Evolutionary conservation across 345 rosid species (phyloP).

Genomic region (Lepidium sativum): DNA sequence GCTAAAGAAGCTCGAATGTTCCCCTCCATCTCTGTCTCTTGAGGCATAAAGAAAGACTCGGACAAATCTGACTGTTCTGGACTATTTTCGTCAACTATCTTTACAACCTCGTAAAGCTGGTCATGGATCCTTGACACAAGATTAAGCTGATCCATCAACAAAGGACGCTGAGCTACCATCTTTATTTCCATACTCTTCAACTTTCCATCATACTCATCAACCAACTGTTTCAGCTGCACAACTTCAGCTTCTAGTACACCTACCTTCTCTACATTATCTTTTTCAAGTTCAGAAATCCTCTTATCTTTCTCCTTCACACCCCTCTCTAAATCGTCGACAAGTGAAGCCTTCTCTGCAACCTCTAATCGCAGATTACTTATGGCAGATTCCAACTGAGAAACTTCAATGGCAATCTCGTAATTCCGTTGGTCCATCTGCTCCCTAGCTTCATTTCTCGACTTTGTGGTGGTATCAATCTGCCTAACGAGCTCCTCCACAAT

Average conservation of each 20-base stretch:
- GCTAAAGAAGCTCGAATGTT: constrained; percentile 82
- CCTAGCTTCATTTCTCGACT: constrained; percentile 81
- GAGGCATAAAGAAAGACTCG: constrained; percentile 82
- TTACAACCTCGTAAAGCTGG: constrained; percentile 49
- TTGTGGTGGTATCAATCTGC: constrained; percentile 51
- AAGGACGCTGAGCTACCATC: constrained; percentile 61
- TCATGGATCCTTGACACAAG: constrained; percentile 74
- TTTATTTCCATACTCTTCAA: constrained; percentile 47
- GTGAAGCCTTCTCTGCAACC: constrained; percentile 44
- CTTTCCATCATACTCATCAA: constrained; percentile 69
- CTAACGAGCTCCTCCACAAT: constrained; percentile 83
- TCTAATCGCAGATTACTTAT: constrained; percentile 68
- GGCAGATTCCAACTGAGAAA: constrained; percentile 88
- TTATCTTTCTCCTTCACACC: constrained; percentile 45
- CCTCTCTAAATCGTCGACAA: constrained; percentile 52
- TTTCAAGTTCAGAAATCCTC: constrained; percentile 47
- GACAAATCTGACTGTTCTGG: constrained; percentile 64
- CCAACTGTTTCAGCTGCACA: constrained; percentile 52
- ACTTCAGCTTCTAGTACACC: constrained; percentile 43
- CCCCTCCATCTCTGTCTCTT: constrained; percentile 73
- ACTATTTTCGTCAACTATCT: constrained; percentile 49
- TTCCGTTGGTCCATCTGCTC: constrained; percentile 93
- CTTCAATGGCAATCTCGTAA: constrained; percentile 96
- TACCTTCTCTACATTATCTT: constrained; percentile 40
- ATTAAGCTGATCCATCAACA: constrained; percentile 76